Conservation (phyloP, 139 green algal species). For the Volvox africanus region DNA sequence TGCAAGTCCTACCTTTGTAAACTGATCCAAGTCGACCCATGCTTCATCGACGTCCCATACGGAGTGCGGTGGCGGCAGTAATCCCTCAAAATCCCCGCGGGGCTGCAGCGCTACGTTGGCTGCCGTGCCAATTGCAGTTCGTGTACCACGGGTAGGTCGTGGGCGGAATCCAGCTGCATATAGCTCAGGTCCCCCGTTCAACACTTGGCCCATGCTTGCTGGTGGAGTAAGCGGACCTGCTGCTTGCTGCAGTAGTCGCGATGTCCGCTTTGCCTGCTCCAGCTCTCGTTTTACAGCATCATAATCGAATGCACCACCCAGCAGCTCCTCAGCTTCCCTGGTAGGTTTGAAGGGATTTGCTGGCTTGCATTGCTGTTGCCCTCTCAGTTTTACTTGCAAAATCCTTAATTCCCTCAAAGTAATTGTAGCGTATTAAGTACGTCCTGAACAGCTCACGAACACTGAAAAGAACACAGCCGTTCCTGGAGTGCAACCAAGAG, state of each 20-base stretch:
- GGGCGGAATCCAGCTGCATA: too few species aligned
- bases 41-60: constrained; percentile 44
- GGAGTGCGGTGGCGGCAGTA: constrained; percentile 32
- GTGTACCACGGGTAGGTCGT: too few species aligned
- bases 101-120: neutral
- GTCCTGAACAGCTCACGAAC: too few species aligned
- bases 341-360: too few species aligned
- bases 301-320: constrained; percentile 40
- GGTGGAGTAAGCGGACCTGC: neutral
- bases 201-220: neutral
- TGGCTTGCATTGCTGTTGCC: too few species aligned
- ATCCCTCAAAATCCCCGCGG: neutral
- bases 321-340: constrained; percentile 46
- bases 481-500: too few species aligned
- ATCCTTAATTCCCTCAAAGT: too few species aligned
- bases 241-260: neutral
- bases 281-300: neutral
- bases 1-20: constrained; percentile 24
- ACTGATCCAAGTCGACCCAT: constrained; percentile 36
- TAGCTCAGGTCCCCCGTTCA: too few species aligned
- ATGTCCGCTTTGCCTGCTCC: neutral
- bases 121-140: too few species aligned
- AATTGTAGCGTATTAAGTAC: too few species aligned
- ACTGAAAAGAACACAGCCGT: too few species aligned
- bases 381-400: too few species aligned